These are phyloP conservation scores for Pseudoneurospora amorphoporcata DNA, from an alignment of 495 filamentous ascomycete genomes.

Conservation along the genomic window DNA sequence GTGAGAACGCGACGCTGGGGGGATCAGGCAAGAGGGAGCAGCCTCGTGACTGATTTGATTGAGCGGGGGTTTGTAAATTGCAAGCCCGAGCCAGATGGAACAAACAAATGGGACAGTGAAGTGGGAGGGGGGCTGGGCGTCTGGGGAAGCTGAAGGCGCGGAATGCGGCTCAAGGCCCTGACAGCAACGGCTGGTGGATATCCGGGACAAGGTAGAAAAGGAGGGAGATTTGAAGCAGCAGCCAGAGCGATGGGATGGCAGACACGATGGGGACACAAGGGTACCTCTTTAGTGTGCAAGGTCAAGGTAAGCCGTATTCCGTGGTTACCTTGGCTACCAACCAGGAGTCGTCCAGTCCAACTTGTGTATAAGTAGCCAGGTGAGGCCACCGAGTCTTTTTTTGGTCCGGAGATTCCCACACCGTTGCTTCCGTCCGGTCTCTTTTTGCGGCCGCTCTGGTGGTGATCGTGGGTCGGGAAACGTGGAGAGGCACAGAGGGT, in stretches of 20 bases:
- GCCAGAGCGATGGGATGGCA: background rate
- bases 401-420: background rate
- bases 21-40: constrained; percentile 15
- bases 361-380: background rate
- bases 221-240: background rate
- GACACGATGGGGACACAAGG: background rate
- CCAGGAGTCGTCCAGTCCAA: background rate
- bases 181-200: background rate
- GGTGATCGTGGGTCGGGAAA: background rate
- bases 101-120: constrained; percentile 6
- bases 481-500: background rate
- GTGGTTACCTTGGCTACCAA: background rate
- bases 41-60: constrained; percentile 23
- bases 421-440: background rate
- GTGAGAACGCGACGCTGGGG: constrained; percentile 1
- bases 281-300: background rate
- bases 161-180: background rate
- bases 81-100: constrained; percentile 1
- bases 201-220: background rate
- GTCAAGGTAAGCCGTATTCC: background rate
- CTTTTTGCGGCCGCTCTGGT: background rate
- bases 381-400: background rate
- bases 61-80: constrained; percentile 22
- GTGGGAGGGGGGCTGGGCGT: constrained; percentile 6
- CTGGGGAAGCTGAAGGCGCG: background rate